Conservation (phyloP, 2,329 filamentous ascomycete genomes). For the Alternaria longipes region DNA sequence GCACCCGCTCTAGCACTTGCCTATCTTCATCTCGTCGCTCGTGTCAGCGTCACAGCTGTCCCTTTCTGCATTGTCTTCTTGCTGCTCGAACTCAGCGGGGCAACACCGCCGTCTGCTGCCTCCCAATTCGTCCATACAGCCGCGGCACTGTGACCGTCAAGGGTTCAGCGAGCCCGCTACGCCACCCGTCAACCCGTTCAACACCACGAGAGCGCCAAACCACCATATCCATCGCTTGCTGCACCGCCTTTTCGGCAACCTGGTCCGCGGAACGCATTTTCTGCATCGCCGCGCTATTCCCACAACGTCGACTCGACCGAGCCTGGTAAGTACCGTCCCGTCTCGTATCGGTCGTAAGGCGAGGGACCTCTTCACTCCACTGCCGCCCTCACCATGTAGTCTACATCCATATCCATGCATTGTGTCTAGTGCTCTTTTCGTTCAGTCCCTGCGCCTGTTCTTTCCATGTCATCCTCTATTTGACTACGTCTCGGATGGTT, state of each 20-base stretch:
- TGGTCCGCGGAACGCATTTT: slow-evolving; percentile 10
- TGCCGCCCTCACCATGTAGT: slow-evolving; percentile 12
- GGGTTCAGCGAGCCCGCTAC: neutral
- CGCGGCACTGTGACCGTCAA: slow-evolving; percentile 1
- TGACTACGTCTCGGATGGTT: neutral
- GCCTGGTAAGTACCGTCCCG: slow-evolving; percentile 30
- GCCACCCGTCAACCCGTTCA: slow-evolving; percentile 23
- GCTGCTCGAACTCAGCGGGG: slow-evolving; percentile 8
- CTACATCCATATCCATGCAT: neutral
- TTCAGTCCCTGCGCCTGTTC: neutral
- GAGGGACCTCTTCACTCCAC: slow-evolving; percentile 1
- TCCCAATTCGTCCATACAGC: slow-evolving; percentile 5
- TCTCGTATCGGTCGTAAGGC: slow-evolving; percentile 11
- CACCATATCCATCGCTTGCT: slow-evolving; percentile 15
- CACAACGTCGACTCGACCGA: slow-evolving; percentile 21
- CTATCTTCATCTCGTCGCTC: slow-evolving; percentile 10
- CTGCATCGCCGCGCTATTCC: slow-evolving; percentile 30
- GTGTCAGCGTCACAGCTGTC: slow-evolving; percentile 3
- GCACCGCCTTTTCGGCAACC: slow-evolving; percentile 7
- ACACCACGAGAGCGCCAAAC: slow-evolving; percentile 21
- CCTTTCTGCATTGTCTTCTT: neutral
- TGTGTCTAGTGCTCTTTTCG: neutral
- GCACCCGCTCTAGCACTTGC: slow-evolving; percentile 10
- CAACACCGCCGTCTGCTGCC: neutral
- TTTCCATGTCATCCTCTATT: neutral